A percentile compares a stretch with the other conserved stretches of the same genome.
These are phyloP conservation scores for Metschnikowia matae DNA, from an alignment of 805 yeast genomes.

Conservation along the genomic window DNA sequence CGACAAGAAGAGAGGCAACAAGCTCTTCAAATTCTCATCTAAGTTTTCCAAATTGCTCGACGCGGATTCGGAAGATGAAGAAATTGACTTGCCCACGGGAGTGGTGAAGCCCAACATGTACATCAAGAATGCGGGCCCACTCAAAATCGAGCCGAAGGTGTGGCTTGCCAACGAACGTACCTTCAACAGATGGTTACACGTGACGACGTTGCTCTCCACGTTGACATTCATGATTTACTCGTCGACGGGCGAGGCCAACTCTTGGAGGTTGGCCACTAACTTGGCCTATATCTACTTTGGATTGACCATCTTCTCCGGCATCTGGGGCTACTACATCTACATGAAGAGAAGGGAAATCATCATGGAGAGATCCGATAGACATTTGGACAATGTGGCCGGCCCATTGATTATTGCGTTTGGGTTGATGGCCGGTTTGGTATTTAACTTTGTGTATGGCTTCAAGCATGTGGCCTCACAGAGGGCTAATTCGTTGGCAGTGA, in stretches of 20 bases:
- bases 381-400: constrained; percentile 85
- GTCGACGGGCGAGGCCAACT: constrained; percentile 65
- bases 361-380: constrained; percentile 76
- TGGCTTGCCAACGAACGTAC: constrained; percentile 99
- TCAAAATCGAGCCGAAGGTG: constrained; percentile 94
- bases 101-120: constrained; percentile 76
- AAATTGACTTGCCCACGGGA: constrained; percentile 82
- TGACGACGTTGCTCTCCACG: constrained; percentile 77
- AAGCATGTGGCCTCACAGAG: constrained; percentile 21
- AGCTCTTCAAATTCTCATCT: constrained; percentile 26
- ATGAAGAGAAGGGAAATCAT: constrained; percentile 67
- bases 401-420: constrained; percentile 77
- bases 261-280: constrained; percentile 56
- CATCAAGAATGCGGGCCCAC: constrained; percentile 85
- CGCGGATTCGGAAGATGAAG: constrained; percentile 79
- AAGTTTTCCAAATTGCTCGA: constrained; percentile 43
- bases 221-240: constrained; percentile 81
- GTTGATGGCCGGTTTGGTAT: constrained; percentile 56
- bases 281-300: constrained; percentile 79
- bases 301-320: constrained; percentile 75
- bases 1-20: constrained; percentile 14
- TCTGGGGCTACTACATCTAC: constrained; percentile 86
- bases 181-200: constrained; percentile 91
- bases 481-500: constrained; percentile 14
- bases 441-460: constrained; percentile 71